These are phyloP conservation scores for Macrophomina phaseolina DNA, from an alignment of 2,329 filamentous ascomycete genomes.

Conservation along the genomic window DNA sequence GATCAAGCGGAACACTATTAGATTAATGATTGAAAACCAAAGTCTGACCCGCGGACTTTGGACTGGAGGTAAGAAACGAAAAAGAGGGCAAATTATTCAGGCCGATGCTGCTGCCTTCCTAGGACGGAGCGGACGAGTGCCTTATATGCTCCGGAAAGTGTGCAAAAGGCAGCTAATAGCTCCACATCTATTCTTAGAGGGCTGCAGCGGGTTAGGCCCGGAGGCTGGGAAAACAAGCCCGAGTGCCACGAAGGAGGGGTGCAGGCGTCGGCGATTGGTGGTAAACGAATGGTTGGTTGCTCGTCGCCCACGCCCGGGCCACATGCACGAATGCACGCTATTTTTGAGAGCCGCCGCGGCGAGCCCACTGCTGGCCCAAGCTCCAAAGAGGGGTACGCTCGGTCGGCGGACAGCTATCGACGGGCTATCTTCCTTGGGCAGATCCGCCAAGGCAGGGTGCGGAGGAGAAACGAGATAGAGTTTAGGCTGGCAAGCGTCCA, in stretches of 20 bases:
- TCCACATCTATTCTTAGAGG: slow-evolving; percentile 56
- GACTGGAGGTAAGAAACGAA: slow-evolving; percentile 43
- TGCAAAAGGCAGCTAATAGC: slow-evolving; percentile 48
- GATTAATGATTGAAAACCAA: slow-evolving; percentile 51
- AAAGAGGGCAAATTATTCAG: slow-evolving; percentile 53
- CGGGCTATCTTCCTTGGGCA: slow-evolving; percentile 26
- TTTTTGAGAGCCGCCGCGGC: slow-evolving; percentile 47
- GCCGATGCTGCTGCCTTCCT: slow-evolving; percentile 39
- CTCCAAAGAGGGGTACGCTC: slow-evolving; percentile 23
- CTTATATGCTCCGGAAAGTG: slow-evolving; percentile 53
- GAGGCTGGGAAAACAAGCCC: slow-evolving; percentile 32
- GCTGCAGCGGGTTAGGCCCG: slow-evolving; percentile 36
- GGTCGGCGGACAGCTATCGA: slow-evolving; percentile 25
- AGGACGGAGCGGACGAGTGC: slow-evolving; percentile 47
- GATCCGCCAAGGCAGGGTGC: slow-evolving; percentile 24
- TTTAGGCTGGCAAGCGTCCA: slow-evolving; percentile 1
- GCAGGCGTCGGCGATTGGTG: slow-evolving; percentile 39
- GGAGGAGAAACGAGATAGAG: slow-evolving; percentile 24
- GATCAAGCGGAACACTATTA: slow-evolving; percentile 49
- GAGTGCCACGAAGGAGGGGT: slow-evolving; percentile 36
- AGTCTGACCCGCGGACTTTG: slow-evolving; percentile 57
- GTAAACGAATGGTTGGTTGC: slow-evolving; percentile 29
- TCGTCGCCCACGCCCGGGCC: slow-evolving; percentile 16
- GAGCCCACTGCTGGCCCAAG: slow-evolving; percentile 29
- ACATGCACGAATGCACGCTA: slow-evolving; percentile 34